Evolutionary conservation across 2,329 filamentous ascomycete genomes (phyloP), one percentile per base, ranked within the genome.

Genomic region (Bipolaris cookei): DNA sequence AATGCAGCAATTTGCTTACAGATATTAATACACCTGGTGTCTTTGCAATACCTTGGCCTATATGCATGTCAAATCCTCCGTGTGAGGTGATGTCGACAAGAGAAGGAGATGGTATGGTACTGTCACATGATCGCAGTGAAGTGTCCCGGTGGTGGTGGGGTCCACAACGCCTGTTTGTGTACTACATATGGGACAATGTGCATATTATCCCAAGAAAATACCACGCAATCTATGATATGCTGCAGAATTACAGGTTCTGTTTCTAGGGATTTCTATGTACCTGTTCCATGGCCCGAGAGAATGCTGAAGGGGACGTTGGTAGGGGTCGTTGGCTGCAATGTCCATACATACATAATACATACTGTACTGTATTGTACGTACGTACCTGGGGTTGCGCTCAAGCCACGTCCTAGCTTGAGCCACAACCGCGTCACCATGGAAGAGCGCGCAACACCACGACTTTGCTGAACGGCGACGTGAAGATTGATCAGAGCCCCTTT

Each of bases 391-490:
- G 48, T 43, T 30, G 49, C 54, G 54, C 54, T 56, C 48, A 44
- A 57, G 54, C 49, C 49, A 57, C 43, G 43, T 48, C 49, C 51
- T 28, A 35, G 16, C 21, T 18, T 13, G 6, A 34, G 28, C 54
- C n/a, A 43, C 49, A 23, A 54, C 54, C 43, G 49, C 54, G 50
- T 57, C 54, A 44, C 46, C 38, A 57, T 57, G 54, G 43, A 57
- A 37, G 49, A 53, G 25, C 21, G 23, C 46, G 50, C 38, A 16
- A 28, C 37, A 48, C 43, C 14, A 21, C 54, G 16, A 56, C 49
- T 7, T 48, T 8, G 7, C 4, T 41, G 11, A 35, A 14, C 11
- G 16, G 37, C 42, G 2, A 18, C 28, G 1, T 35, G 14, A 32
- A 23, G 28, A 34, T 2, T 8, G 6, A 6, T 21, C 42, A 39